Conservation (phyloP, 495 filamentous ascomycete species). For the Penicillium riverlandense region DNA sequence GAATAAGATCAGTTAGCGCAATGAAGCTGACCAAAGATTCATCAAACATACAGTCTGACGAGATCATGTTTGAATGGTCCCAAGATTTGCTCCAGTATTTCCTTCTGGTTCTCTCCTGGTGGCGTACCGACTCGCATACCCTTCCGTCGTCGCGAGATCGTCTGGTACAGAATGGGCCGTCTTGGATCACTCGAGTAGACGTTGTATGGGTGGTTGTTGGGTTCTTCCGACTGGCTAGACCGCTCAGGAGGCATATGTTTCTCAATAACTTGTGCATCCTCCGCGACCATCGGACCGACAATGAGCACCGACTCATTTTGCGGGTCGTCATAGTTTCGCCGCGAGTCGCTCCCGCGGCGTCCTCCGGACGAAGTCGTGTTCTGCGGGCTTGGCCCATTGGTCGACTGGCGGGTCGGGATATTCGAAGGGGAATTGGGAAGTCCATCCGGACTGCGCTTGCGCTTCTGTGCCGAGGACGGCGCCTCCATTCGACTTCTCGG, state of each 20-base stretch:
- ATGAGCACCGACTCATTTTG: conserved; percentile 44
- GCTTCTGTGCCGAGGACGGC: conserved; percentile 25
- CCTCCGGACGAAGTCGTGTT: conserved; percentile 22
- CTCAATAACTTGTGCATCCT: conserved; percentile 46
- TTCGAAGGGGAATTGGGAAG: conserved; percentile 10
- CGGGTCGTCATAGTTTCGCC: conserved; percentile 29
- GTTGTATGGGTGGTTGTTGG: conserved; percentile 39
- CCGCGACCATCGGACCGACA: conserved; percentile 43
- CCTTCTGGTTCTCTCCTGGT: conserved; percentile 45
- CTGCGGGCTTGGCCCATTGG: conserved; percentile 20
- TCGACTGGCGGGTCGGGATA: conserved; percentile 7
- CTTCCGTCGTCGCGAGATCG: conserved; percentile 38
- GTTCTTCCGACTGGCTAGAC: conserved; percentile 30
- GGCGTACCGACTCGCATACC: conserved; percentile 41
- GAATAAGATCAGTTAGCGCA: conserved; percentile 3
- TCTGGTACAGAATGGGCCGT: conserved; percentile 41
- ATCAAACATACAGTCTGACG: conserved; percentile 35
- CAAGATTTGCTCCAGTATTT: conserved; percentile 48
- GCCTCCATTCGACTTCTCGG: conserved; percentile 16
- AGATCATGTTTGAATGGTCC: conserved; percentile 45
- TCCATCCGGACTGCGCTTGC: conserved; percentile 29
- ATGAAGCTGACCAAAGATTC: too few species aligned
- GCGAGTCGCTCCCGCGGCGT: conserved; percentile 26
- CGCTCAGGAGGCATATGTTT: conserved; percentile 41
- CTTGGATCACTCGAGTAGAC: conserved; percentile 42